Evolutionary conservation across 2,329 filamentous ascomycete genomes (phyloP), one percentile per base, ranked within the genome.

Genomic region (Bipolaris zeicola): DNA sequence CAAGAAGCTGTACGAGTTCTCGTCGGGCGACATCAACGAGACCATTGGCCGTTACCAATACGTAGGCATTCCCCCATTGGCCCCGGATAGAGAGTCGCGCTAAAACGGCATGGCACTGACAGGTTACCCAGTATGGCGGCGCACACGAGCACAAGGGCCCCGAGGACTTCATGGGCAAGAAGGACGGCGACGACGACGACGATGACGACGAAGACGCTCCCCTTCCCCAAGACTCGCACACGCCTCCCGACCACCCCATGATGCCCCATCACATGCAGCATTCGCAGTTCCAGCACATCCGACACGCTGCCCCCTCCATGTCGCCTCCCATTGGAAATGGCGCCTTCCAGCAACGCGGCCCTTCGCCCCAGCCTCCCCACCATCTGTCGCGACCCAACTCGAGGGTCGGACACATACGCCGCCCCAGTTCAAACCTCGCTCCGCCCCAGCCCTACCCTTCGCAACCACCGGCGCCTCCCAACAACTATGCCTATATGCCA

Each of bases 1-100:
- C 79, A 99, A 98, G 84, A 98, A 98, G 81, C 85, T 99, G 24
- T 97, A 98, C 78, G 92, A 99, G 78, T 99, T 96, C 77, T 98
- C 93, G 11, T 98, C 94, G 16, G 83, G 87, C 67, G 92, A 97
- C 76, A 96, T 99, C 85, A 89, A 89, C 75, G 92, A 97, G 63
- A 90, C 96, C 47, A 87, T 99, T 65, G 85, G 86, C 49, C 86
- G 92, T 75, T 96, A 96, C 74, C 89, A 92, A 86, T 96, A 93
- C 78, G 94, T 97, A 82, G 70, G 92, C 86, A 55, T 62, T 51
- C 57, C 52, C 57, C 52, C 51, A 31, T 24, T 16, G 20, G 16
- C 20, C 47, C 16, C 20, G 44, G 18, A 41, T 45, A 11, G 36
- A 49, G 50, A 54, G 46, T 39, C 33, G 56, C 49, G 58, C 72